Evolutionary conservation across 164 flowering plant genomes (phyloP).

Genomic region (Vitis amurensis): DNA sequence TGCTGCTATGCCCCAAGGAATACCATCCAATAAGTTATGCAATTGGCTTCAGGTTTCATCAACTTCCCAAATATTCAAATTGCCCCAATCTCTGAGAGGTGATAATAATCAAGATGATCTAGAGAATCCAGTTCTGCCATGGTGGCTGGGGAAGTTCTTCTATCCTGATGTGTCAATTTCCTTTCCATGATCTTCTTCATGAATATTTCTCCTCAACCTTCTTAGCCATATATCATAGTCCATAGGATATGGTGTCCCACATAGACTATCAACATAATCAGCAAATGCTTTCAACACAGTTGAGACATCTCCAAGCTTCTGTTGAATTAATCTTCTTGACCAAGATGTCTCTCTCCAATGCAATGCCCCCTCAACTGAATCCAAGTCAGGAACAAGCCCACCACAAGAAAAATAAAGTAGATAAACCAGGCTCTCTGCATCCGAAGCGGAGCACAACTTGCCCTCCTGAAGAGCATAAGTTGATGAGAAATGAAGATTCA

Average conservation of each 20-base stretch:
- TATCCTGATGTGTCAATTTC: constrained; percentile 45
- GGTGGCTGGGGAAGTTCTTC: neutral
- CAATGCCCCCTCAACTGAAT: constrained; percentile 86
- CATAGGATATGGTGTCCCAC: constrained; percentile 90
- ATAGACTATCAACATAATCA: constrained; percentile 88
- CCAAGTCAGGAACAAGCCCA: constrained; percentile 63
- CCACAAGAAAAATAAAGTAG: constrained; percentile 65
- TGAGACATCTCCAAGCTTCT: constrained; percentile 80
- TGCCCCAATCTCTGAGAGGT: neutral
- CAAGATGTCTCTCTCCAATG: constrained; percentile 87
- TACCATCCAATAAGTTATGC: neutral
- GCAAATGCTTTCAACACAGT: constrained; percentile 91
- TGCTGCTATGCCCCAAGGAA: neutral
- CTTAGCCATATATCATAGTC: constrained; percentile 88
- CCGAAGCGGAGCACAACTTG: constrained; percentile 88
- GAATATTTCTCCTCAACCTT: constrained; percentile 59
- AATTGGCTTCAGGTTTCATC: neutral
- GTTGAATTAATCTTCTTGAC: constrained; percentile 82
- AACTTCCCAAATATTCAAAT: constrained; percentile 5
- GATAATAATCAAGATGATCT: constrained; percentile 1
- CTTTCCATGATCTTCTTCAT: constrained; percentile 68
- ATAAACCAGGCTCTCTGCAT: constrained; percentile 89
- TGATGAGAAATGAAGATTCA: constrained; percentile 86
- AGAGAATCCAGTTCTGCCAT: constrained; percentile 19
- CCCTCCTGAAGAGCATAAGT: constrained; percentile 89